A percentile compares a stretch with the other conserved stretches of the same genome.
phyloP scores from a whole-genome alignment of 2,329 filamentous ascomycete species.

The Stemphylium beticola region DNA sequence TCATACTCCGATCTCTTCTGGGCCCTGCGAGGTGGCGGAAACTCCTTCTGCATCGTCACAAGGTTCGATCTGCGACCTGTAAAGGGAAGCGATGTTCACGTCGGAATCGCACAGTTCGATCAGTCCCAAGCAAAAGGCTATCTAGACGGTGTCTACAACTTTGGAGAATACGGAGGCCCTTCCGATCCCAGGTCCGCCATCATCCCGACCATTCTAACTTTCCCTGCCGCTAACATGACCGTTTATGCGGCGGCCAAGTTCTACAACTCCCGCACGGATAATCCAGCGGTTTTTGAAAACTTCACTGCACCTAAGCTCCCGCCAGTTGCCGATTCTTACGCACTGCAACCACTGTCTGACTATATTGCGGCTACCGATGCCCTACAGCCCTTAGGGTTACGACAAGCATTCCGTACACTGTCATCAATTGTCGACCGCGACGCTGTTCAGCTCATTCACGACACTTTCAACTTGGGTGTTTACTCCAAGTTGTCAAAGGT shows the following conservation, averaged over 20 bases:
- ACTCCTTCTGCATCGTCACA: slow-evolving; percentile 33
- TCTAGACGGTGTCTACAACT: slow-evolving; percentile 30
- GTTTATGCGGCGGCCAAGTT: slow-evolving; percentile 26
- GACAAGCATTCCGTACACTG: slow-evolving; percentile 24
- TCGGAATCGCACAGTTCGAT: slow-evolving; percentile 23
- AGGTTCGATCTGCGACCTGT: slow-evolving; percentile 20
- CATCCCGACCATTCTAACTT: slow-evolving; percentile 24
- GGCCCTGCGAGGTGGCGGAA: slow-evolving; percentile 38
- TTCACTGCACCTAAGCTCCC: slow-evolving; percentile 26
- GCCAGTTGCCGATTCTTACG: slow-evolving; percentile 21
- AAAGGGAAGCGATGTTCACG: slow-evolving; percentile 14
- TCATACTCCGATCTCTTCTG: slow-evolving; percentile 42
- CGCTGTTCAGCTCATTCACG: slow-evolving; percentile 21
- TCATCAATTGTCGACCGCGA: slow-evolving; percentile 22
- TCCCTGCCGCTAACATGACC: slow-evolving; percentile 19
- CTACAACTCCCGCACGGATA: slow-evolving; percentile 25
- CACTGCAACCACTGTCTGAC: slow-evolving; percentile 18
- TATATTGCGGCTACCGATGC: slow-evolving; percentile 18
- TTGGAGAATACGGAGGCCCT: slow-evolving; percentile 21
- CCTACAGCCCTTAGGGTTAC: slow-evolving; percentile 17
- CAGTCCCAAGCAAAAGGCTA: slow-evolving; percentile 19
- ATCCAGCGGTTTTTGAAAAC: slow-evolving; percentile 23
- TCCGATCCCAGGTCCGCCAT: slow-evolving; percentile 28
- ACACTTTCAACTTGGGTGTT: slow-evolving; percentile 19
- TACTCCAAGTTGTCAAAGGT: slow-evolving; percentile 8